phyloP scores from a whole-genome alignment of 257 asterid species.

The Craterostigma plantagineum region DNA sequence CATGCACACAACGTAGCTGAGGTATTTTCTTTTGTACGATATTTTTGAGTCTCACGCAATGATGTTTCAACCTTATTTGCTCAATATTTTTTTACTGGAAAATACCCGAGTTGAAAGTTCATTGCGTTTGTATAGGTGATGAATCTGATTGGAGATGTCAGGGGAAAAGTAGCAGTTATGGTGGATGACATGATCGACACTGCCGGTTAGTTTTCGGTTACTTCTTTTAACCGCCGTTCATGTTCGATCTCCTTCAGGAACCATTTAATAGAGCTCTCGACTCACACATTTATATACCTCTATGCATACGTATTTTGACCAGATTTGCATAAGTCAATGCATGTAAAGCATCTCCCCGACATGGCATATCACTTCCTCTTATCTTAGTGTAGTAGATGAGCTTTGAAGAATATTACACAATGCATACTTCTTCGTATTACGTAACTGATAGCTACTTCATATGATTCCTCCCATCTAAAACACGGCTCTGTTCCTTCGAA shows the following conservation, averaged over 20 bases:
- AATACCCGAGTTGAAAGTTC: neutral
- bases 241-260: neutral
- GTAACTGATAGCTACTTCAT: too few species aligned
- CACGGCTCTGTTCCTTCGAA: too few species aligned
- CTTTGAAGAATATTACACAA: too few species aligned
- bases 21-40: conserved; percentile 13
- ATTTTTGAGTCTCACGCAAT: neutral
- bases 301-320: too few species aligned
- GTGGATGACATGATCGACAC: conserved; percentile 96
- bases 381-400: too few species aligned
- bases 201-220: conserved; percentile 42
- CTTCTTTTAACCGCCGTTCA: conserved; percentile 1
- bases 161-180: conserved; percentile 85
- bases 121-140: conserved; percentile 34
- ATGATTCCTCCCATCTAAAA: too few species aligned
- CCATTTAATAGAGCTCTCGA: neutral
- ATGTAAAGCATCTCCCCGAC: too few species aligned
- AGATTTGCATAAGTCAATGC: too few species aligned
- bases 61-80: neutral
- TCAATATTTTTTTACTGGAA: neutral
- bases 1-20: conserved; percentile 70
- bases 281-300: neutral
- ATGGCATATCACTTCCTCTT: too few species aligned
- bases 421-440: too few species aligned
- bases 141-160: conserved; percentile 89